Evolutionary conservation across 371 early-diverging fungal genomes (phyloP).

Genomic region (Mucor plumbeus): DNA sequence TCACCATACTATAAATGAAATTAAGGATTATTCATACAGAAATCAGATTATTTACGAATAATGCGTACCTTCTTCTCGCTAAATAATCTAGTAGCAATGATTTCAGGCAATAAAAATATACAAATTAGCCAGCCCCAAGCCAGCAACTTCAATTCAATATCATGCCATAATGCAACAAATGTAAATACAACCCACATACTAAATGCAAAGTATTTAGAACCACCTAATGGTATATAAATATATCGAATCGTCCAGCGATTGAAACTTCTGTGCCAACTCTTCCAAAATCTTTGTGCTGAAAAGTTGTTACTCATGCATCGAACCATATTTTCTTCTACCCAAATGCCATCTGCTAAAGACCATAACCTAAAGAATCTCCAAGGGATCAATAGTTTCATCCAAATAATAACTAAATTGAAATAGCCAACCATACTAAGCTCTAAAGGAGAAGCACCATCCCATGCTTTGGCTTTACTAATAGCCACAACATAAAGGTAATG

Average conservation of each 20-base stretch:
- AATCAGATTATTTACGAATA: no score
- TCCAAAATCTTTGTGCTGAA: slow-evolving; percentile 89
- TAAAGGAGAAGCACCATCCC: slow-evolving; percentile 73
- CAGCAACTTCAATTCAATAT: slow-evolving; percentile 82
- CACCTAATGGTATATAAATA: slow-evolving; percentile 92
- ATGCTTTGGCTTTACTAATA: slow-evolving; percentile 81
- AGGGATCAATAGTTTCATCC: slow-evolving; percentile 89
- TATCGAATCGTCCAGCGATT: slow-evolving; percentile 92
- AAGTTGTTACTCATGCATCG: slow-evolving; percentile 94
- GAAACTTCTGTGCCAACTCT: slow-evolving; percentile 90
- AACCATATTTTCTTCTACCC: slow-evolving; percentile 89
- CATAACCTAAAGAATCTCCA: slow-evolving; percentile 95
- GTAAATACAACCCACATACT: slow-evolving; percentile 88
- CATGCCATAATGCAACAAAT: slow-evolving; percentile 97
- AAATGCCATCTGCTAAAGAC: slow-evolving; percentile 89
- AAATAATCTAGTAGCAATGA: slow-evolving; percentile 68
- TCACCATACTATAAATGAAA: slow-evolving; percentile 51
- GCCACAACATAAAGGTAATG: slow-evolving; percentile 88
- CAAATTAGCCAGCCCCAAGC: slow-evolving; percentile 95
- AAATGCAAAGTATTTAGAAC: slow-evolving; percentile 62
- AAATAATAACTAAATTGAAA: slow-evolving; percentile 85
- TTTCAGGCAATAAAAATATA: slow-evolving; percentile 86
- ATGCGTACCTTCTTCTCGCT: slow-evolving; percentile 52
- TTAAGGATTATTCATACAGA: not conserved
- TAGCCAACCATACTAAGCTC: slow-evolving; percentile 83